Conservation (phyloP, 495 filamentous ascomycete species). For the Penicillium coprophilum region DNA sequence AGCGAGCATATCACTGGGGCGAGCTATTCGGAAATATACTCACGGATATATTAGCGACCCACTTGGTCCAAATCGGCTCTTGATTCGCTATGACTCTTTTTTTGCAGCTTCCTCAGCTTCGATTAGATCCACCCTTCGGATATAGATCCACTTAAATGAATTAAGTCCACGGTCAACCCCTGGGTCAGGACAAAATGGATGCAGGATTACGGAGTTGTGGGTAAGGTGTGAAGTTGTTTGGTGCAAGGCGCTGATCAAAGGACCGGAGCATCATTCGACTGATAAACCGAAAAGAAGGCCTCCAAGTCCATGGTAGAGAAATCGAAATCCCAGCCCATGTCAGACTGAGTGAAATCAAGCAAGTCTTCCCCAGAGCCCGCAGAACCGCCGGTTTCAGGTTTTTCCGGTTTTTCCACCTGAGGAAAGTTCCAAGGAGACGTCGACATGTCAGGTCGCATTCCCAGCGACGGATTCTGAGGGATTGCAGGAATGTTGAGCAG, state of each 20-base stretch:
- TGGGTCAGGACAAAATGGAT: neutral
- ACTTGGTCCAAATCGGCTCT: neutral
- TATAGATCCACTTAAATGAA: slow-evolving; percentile 7
- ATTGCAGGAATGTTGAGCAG: neutral
- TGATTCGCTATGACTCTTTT: neutral
- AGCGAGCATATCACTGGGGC: neutral
- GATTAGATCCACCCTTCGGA: slow-evolving; percentile 1
- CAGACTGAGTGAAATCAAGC: slow-evolving; percentile 43
- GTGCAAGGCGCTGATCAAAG: slow-evolving; percentile 3
- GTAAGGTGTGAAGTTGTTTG: neutral
- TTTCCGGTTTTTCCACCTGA: slow-evolving; percentile 22
- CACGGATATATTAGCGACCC: neutral
- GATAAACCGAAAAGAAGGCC: slow-evolving; percentile 42
- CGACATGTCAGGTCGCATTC: slow-evolving; percentile 15
- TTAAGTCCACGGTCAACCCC: neutral
- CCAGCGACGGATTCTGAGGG: neutral
- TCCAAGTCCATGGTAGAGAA: slow-evolving; percentile 50
- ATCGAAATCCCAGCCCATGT: slow-evolving; percentile 50
- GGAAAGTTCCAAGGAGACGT: slow-evolving; percentile 28
- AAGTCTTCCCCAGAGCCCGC: slow-evolving; percentile 36
- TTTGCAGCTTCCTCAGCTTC: neutral
- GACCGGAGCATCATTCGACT: slow-evolving; percentile 15
- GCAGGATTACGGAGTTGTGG: neutral
- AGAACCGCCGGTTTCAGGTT: slow-evolving; percentile 28
- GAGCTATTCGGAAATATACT: neutral